phyloP scores from a whole-genome alignment of 176 grass and related monocot species.

The Cenchrus americanus region DNA sequence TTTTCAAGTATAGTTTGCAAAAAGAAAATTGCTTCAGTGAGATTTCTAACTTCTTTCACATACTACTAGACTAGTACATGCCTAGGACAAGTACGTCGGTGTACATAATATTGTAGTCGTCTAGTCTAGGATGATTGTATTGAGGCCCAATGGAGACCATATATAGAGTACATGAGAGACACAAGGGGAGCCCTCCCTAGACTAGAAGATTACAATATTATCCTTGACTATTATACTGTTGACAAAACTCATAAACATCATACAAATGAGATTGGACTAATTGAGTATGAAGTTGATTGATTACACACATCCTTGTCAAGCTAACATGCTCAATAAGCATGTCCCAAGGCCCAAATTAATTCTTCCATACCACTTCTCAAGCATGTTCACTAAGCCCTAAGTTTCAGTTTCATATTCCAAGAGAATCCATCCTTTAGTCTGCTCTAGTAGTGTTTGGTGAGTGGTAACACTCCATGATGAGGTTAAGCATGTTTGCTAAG shows the following conservation, averaged over 20 bases:
- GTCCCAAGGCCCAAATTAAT: not conserved
- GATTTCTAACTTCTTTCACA: not conserved
- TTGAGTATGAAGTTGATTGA: constrained; percentile 1
- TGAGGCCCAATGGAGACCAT: too few species aligned
- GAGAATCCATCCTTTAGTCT: not conserved
- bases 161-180: too few species aligned
- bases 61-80: not conserved
- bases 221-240: too few species aligned
- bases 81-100: not conserved
- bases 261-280: not conserved
- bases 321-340: constrained; percentile 13
- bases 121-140: too few species aligned
- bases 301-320: not conserved
- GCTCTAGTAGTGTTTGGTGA: constrained; percentile 19
- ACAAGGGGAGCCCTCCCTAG: too few species aligned
- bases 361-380: constrained; percentile 9
- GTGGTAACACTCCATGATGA: constrained; percentile 16
- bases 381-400: not conserved
- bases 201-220: too few species aligned
- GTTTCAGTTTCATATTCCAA: not conserved
- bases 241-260: not conserved
- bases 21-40: too few species aligned
- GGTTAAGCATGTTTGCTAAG: constrained; percentile 2
- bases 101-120: not conserved
- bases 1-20: too few species aligned